These are phyloP conservation scores for Corymbia calophylla DNA, from an alignment of 441 rosid genomes.

Conservation along the genomic window DNA sequence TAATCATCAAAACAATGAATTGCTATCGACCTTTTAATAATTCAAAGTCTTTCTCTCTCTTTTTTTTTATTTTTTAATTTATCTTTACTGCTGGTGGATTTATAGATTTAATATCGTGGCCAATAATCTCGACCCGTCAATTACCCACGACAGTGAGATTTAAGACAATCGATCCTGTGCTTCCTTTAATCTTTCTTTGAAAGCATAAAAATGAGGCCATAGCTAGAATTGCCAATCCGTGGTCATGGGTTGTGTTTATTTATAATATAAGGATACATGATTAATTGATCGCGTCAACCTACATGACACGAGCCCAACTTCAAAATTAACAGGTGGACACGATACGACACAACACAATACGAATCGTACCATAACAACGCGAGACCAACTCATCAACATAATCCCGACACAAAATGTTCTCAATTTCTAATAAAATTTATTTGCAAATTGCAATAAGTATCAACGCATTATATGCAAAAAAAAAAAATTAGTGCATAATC, in stretches of 20 bases:
- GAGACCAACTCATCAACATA: fast-evolving
- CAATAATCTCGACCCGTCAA: background rate
- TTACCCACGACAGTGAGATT: background rate
- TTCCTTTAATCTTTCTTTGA: fast-evolving
- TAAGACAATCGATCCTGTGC: fast-evolving
- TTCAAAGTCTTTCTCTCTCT: background rate
- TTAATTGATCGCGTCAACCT: background rate
- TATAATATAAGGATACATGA: background rate
- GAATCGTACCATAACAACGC: too few species aligned
- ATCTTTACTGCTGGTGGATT: background rate
- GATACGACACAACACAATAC: background rate
- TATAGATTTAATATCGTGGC: background rate
- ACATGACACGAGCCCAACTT: fast-evolving
- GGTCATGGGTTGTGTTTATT: fast-evolving
- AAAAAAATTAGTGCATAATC: background rate
- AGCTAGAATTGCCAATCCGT: background rate
- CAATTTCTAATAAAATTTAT: background rate
- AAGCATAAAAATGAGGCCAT: background rate
- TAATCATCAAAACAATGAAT: background rate
- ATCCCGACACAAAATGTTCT: background rate
- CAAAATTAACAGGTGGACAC: fast-evolving
- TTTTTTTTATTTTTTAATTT: background rate
- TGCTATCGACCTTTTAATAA: background rate
- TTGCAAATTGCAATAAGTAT: fast-evolving
- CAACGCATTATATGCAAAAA: fast-evolving